These are phyloP conservation scores for Echites panduratus DNA, from an alignment of 257 asterid species.

Conservation along the genomic window DNA sequence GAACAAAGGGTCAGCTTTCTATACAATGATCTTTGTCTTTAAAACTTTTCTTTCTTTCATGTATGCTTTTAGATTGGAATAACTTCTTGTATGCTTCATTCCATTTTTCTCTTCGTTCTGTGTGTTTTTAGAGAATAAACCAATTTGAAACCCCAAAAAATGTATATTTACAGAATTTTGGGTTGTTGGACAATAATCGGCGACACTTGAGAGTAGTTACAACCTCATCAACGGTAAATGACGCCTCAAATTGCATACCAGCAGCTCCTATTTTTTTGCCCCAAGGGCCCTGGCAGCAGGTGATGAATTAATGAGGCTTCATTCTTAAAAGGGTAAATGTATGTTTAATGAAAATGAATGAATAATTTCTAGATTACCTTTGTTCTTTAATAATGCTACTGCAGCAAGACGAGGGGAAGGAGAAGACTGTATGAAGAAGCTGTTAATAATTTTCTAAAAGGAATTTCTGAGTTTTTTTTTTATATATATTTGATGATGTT, in stretches of 20 bases:
- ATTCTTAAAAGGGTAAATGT: not conserved
- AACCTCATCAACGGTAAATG: conserved; percentile 34
- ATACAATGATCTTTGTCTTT: not conserved
- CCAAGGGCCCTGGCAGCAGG: conserved; percentile 89
- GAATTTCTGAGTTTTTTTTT: not conserved
- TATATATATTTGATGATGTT: not conserved
- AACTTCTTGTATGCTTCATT: not conserved
- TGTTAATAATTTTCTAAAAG: not conserved
- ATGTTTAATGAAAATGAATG: not conserved
- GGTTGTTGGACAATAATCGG: conserved; percentile 18
- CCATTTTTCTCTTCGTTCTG: not conserved
- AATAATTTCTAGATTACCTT: not conserved
- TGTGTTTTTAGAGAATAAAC: not conserved
- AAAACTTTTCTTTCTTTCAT: not conserved
- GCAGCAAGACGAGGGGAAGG: not conserved
- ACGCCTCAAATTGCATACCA: conserved; percentile 57
- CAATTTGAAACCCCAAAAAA: not conserved
- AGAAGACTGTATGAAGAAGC: no score
- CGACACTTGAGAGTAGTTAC: conserved; percentile 42
- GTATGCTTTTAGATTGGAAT: not conserved
- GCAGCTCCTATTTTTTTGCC: conserved; percentile 90
- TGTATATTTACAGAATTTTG: conserved; percentile 32
- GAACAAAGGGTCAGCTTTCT: conserved; percentile 38
- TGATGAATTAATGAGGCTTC: conserved; percentile 9
- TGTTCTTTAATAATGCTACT: not conserved